These are phyloP conservation scores for Zygosaccharomyces pseudorouxii DNA, from an alignment of 805 yeast species.

Conservation along the genomic window DNA sequence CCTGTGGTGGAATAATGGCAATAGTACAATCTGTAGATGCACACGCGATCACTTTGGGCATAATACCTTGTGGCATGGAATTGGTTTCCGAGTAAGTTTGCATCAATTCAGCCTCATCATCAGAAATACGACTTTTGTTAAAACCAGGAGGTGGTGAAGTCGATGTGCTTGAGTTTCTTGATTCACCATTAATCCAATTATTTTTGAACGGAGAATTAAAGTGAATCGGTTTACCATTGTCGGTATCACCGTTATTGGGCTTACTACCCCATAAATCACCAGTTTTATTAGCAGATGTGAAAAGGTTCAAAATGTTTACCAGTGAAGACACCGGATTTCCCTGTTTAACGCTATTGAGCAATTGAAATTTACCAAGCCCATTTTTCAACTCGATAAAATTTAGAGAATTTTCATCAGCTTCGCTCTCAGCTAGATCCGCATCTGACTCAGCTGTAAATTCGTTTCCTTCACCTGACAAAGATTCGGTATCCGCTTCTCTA, in stretches of 20 bases:
- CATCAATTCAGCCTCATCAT: background rate
- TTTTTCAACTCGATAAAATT: slow-evolving; percentile 25
- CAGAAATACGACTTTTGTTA: background rate
- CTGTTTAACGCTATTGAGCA: slow-evolving; percentile 72
- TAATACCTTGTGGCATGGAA: slow-evolving; percentile 5
- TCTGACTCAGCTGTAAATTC: slow-evolving; percentile 24
- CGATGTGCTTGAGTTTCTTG: slow-evolving; percentile 2
- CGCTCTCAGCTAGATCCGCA: slow-evolving; percentile 27
- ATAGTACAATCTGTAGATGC: slow-evolving; percentile 76
- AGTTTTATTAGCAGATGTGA: slow-evolving; percentile 37
- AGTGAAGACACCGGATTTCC: slow-evolving; percentile 85
- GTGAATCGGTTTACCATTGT: slow-evolving; percentile 4
- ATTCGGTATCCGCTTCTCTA: slow-evolving; percentile 2
- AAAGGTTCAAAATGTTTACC: slow-evolving; percentile 70
- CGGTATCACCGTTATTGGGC: slow-evolving; percentile 4
- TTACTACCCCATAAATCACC: slow-evolving; percentile 3
- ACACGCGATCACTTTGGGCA: slow-evolving; percentile 57
- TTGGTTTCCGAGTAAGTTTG: slow-evolving; percentile 2
- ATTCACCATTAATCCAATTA: slow-evolving; percentile 2
- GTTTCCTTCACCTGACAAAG: slow-evolving; percentile 36
- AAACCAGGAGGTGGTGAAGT: slow-evolving; percentile 4
- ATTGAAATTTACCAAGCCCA: slow-evolving; percentile 49
- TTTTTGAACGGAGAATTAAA: background rate
- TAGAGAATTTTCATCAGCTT: slow-evolving; percentile 9
- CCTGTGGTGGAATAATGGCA: slow-evolving; percentile 84